Evolutionary conservation across 768 basidiomycete genomes (phyloP).

Genomic region (Russula virescens): DNA sequence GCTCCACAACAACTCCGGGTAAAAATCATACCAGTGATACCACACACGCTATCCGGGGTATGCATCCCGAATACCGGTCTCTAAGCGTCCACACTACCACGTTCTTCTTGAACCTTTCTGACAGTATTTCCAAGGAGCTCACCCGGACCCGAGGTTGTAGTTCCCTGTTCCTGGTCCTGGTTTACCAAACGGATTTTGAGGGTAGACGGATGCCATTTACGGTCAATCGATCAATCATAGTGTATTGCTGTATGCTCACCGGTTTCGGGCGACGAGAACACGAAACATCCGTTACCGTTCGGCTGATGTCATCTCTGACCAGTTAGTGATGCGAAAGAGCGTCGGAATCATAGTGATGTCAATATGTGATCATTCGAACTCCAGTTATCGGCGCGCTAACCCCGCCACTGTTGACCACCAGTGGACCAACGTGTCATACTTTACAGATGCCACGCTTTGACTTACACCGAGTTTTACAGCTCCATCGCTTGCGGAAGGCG

Average conservation of each 20-base stretch:
- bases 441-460: constrained; percentile 8
- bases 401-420: constrained; percentile 18
- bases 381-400: background rate
- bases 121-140: background rate
- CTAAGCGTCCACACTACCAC: background rate
- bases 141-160: background rate
- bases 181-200: constrained; percentile 15
- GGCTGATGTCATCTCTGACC: constrained; percentile 16
- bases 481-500: background rate
- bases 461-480: constrained; percentile 7
- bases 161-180: constrained; percentile 10
- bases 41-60: background rate
- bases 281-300: constrained; percentile 21
- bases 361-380: background rate
- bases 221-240: background rate
- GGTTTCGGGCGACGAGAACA: constrained; percentile 19
- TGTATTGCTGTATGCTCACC: background rate
- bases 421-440: constrained; percentile 18
- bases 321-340: constrained; percentile 20
- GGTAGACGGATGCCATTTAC: background rate
- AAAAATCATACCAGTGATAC: background rate
- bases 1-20: background rate
- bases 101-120: background rate
- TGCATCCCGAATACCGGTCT: background rate
- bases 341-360: constrained; percentile 10